Percentiles rank a stretch among this genome's conserved stretches.
Evolutionary conservation across 192 early-diverging fungal genomes (phyloP).

Genomic region (Chytriomyces sp.): DNA sequence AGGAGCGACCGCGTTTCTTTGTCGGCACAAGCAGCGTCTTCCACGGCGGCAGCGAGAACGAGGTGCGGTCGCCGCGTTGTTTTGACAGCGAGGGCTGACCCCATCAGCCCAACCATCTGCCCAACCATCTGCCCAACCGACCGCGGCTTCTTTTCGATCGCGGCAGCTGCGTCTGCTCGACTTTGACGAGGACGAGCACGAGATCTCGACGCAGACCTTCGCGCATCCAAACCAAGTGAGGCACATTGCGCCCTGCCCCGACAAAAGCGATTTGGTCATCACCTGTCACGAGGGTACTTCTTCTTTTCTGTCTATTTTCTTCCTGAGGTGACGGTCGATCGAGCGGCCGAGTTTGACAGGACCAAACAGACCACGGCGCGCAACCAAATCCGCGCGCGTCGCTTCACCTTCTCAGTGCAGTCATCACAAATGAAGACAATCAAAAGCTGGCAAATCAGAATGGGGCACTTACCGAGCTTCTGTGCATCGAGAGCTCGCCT

Average conservation of each 20-base stretch:
- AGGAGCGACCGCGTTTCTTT: conserved; percentile 71
- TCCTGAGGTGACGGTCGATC: too few species aligned
- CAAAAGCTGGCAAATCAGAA: conserved; percentile 33
- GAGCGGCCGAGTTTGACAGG: too few species aligned
- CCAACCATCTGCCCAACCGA: not conserved
- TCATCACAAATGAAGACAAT: conserved; percentile 31
- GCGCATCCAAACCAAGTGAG: conserved; percentile 68
- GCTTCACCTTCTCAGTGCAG: conserved; percentile 37
- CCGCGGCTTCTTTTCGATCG: conserved; percentile 74
- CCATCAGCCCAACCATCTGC: not conserved
- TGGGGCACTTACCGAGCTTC: conserved; percentile 38
- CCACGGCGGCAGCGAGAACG: conserved; percentile 62
- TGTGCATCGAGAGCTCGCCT: conserved; percentile 30
- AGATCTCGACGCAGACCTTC: conserved; percentile 61
- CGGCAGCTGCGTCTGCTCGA: conserved; percentile 75
- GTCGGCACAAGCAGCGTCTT: conserved; percentile 58
- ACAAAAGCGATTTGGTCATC: conserved; percentile 60
- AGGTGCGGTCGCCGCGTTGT: conserved; percentile 41
- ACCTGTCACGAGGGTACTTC: conserved; percentile 55
- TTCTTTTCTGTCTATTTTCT: not conserved
- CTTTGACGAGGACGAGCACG: conserved; percentile 73
- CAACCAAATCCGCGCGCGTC: conserved; percentile 19
- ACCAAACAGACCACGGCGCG: not conserved
- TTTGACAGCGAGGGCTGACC: not conserved
- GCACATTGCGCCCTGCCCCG: conserved; percentile 64